These are phyloP conservation scores for Solanum gracilifrons DNA, from an alignment of 257 asterid species.

Conservation along the genomic window DNA sequence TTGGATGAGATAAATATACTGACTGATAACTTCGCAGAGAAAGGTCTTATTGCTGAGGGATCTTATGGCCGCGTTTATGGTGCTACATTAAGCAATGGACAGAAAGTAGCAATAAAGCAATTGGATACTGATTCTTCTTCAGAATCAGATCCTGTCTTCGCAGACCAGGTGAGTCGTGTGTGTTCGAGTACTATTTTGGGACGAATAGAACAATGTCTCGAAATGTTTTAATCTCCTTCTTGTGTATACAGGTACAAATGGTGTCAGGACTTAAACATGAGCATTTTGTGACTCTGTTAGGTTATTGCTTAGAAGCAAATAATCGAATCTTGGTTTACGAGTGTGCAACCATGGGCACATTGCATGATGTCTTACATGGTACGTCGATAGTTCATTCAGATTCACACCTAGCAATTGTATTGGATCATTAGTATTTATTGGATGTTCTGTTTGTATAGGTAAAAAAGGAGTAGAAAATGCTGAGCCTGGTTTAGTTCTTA, in stretches of 20 bases:
- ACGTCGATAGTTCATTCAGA: not conserved
- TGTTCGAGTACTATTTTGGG: not conserved
- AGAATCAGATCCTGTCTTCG: conserved; percentile 50
- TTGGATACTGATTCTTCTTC: conserved; percentile 48
- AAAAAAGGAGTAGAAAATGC: conserved; percentile 82
- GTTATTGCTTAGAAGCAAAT: conserved; percentile 61
- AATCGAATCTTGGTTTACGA: conserved; percentile 61
- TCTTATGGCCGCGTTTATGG: conserved; percentile 65
- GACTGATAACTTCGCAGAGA: conserved; percentile 51
- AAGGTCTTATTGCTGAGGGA: conserved; percentile 68
- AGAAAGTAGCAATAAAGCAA: conserved; percentile 48
- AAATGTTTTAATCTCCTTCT: not conserved
- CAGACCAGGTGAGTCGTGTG: conserved; percentile 31
- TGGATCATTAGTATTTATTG: not conserved
- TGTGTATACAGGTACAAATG: conserved; percentile 34
- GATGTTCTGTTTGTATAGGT: conserved; percentile 23
- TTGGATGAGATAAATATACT: conserved; percentile 42
- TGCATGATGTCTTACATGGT: conserved; percentile 82
- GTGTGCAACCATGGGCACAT: conserved; percentile 69
- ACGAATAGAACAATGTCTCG: not conserved
- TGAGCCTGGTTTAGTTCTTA: conserved; percentile 66
- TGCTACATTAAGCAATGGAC: conserved; percentile 44
- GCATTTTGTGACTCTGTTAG: conserved; percentile 52
- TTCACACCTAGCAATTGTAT: not conserved
- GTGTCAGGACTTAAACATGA: conserved; percentile 66